Evolutionary conservation across 106 monocot genomes (phyloP), one percentile per base, ranked within the genome.

Genomic region (Acanthochlamys bracteata): DNA sequence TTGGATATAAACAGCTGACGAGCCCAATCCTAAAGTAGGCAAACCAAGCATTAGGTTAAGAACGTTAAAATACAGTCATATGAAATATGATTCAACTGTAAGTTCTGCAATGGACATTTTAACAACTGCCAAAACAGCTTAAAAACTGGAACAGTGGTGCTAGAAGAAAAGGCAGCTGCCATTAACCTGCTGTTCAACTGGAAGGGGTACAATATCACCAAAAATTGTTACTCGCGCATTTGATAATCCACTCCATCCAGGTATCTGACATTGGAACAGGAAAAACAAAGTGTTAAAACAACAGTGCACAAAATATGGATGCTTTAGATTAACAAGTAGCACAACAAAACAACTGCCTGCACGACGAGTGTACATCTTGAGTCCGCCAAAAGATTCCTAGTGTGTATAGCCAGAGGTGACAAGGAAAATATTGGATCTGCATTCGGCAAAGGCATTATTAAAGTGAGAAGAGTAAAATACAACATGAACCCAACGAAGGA

Each of bases 201-300:
- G 78, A 11, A 96, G 69, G 19, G 96, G 95, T 13, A 78, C 20
- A 65, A 88, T 57, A 77, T 96, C 91, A 69, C 96, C 96, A 73
- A 96, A 96, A 42, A 96, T 88, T 25, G 96, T 96, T 6, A 96
- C 90, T 69, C 96, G 96, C 39, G 96, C 96, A 88, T 96, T 96
- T 73, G 96, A 91, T 53, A 96, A 68, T n/a, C 82, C 88, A 76
- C 86, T 96, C 91, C 96, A 96, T 67, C 96, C 96, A 69, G 96
- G 96, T 60, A 88, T 85, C 96, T 96, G 45, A n/a, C 17, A 59
- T 51, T 56, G 41, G 68, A 57, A 53, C 25, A 43, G 57, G 39
- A 53, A 7, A 39, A 7, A 14, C 12, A 1, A 60, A 57, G 25
- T 4, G 12, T 25, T 21, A 57, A 7, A 60, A 12, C 16, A 33